A percentile compares a stretch with the other conserved stretches of the same genome.
These are phyloP conservation scores for Mycosphaerella arachidis DNA, from an alignment of 2,329 filamentous ascomycete species.

Conservation along the genomic window DNA sequence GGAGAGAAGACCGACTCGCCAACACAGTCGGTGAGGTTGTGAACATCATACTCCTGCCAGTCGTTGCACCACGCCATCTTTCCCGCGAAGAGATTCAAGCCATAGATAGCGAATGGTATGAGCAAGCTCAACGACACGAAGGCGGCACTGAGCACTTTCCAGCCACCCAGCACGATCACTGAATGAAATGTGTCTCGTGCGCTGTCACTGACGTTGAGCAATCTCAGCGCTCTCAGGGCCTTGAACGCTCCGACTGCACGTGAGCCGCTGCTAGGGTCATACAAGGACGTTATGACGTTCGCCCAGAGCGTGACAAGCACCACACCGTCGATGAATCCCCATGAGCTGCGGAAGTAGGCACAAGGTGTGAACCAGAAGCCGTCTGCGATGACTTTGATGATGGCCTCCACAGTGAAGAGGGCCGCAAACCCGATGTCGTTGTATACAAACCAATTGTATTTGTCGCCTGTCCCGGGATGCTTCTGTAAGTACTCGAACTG, in stretches of 20 bases:
- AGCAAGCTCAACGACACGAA: slow-evolving; percentile 92
- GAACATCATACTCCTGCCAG: slow-evolving; percentile 44
- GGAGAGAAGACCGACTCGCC: slow-evolving; percentile 75
- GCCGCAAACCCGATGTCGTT: slow-evolving; percentile 85
- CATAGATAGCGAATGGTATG: slow-evolving; percentile 95
- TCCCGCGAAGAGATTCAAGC: slow-evolving; percentile 86
- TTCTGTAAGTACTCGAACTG: slow-evolving; percentile 74
- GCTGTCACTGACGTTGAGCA: slow-evolving; percentile 94
- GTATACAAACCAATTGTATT: slow-evolving; percentile 90
- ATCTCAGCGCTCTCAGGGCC: slow-evolving; percentile 79
- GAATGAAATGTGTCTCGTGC: slow-evolving; percentile 95
- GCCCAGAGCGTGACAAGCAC: slow-evolving; percentile 94
- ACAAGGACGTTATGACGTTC: slow-evolving; percentile 79
- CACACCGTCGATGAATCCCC: slow-evolving; percentile 91
- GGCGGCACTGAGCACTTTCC: slow-evolving; percentile 88
- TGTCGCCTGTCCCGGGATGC: slow-evolving; percentile 36
- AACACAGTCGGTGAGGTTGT: slow-evolving; percentile 68
- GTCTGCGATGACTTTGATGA: slow-evolving; percentile 91
- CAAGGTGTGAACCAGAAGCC: slow-evolving; percentile 96
- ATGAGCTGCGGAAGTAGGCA: slow-evolving; percentile 91
- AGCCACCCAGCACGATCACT: slow-evolving; percentile 86
- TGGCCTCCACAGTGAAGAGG: slow-evolving; percentile 78
- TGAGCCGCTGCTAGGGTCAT: slow-evolving; percentile 77
- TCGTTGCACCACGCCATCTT: slow-evolving; percentile 79
- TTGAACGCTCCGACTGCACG: slow-evolving; percentile 95